Percentiles rank a stretch among this genome's conserved stretches.
Evolutionary conservation across 306 rosid species (phyloP).

Genomic region (Lathyrus tuberosus): DNA sequence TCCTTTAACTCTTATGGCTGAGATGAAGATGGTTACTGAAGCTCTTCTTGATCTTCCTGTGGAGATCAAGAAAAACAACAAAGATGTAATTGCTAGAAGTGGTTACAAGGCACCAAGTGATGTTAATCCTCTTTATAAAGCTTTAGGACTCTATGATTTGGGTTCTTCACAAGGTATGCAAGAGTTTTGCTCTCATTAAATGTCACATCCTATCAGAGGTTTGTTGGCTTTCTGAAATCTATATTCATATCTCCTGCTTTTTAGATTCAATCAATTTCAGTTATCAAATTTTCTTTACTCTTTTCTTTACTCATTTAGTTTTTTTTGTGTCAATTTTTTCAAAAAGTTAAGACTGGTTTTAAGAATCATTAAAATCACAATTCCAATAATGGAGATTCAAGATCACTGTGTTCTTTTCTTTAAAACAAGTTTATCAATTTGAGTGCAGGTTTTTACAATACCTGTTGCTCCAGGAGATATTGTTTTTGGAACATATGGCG

Average conservation of each 20-base stretch:
- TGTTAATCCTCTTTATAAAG: conserved; percentile 54
- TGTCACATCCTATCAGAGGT: conserved; percentile 52
- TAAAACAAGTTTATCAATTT: not conserved
- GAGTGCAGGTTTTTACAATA: no score
- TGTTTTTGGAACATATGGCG: conserved; percentile 85
- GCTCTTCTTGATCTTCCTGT: conserved; percentile 57
- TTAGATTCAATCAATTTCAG: no score
- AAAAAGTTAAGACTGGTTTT: no score
- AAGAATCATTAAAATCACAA: not conserved
- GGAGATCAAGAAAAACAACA: conserved; percentile 58
- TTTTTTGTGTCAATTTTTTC: no score
- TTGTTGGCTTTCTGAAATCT: no score
- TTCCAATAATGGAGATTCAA: not conserved
- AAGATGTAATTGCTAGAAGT: conserved; percentile 47
- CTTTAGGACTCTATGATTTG: conserved; percentile 55
- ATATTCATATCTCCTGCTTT: no score
- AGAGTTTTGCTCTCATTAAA: conserved; percentile 52
- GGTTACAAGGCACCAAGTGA: conserved; percentile 54
- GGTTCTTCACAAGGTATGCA: conserved; percentile 47
- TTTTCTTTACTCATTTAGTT: no score
- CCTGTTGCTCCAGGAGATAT: conserved; percentile 70
- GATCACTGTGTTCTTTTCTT: not conserved
- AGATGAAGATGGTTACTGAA: conserved; percentile 37
- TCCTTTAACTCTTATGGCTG: no score
- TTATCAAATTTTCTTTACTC: no score